These are phyloP conservation scores for Pythium aristosporum DNA, from an alignment of 352 stramenopile species.

Conservation along the genomic window DNA sequence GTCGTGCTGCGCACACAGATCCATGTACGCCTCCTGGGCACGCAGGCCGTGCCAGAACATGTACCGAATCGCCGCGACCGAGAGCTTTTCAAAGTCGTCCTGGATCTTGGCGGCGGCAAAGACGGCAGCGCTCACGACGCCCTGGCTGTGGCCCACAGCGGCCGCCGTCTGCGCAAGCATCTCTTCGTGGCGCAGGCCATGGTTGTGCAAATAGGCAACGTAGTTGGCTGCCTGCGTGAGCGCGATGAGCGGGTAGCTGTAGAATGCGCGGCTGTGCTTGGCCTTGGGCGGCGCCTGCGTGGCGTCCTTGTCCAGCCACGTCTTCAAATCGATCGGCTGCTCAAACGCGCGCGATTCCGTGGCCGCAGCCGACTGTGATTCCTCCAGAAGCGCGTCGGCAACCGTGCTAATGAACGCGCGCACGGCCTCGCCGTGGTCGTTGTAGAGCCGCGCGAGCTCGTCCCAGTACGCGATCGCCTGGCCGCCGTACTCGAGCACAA, in stretches of 20 bases:
- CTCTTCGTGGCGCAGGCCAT: slow-evolving; percentile 54
- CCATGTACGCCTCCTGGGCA: slow-evolving; percentile 54
- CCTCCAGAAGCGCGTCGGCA: slow-evolving; percentile 45
- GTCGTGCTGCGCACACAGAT: slow-evolving; percentile 23
- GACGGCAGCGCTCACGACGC: slow-evolving; percentile 67
- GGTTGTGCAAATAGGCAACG: slow-evolving; percentile 56
- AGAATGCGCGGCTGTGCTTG: slow-evolving; percentile 43
- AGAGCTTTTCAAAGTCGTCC: slow-evolving; percentile 48
- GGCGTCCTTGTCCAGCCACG: slow-evolving; percentile 38
- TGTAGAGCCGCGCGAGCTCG: slow-evolving; percentile 55
- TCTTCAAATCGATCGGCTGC: slow-evolving; percentile 42
- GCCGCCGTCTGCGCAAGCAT: slow-evolving; percentile 44
- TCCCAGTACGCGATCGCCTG: slow-evolving; percentile 68
- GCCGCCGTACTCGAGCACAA: slow-evolving; percentile 66
- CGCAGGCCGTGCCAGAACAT: slow-evolving; percentile 85
- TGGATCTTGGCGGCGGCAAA: slow-evolving; percentile 56
- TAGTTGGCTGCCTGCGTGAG: slow-evolving; percentile 82
- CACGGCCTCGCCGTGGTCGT: slow-evolving; percentile 31
- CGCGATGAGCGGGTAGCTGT: slow-evolving; percentile 79
- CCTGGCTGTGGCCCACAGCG: slow-evolving; percentile 76
- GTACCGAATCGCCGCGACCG: slow-evolving; percentile 58
- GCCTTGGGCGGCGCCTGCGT: slow-evolving; percentile 18
- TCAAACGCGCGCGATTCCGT: slow-evolving; percentile 52
- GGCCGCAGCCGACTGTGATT: slow-evolving; percentile 44
- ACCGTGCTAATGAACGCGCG: slow-evolving; percentile 45